Conservation (phyloP, 352 stramenopile species). For the Pythium brassicae region DNA sequence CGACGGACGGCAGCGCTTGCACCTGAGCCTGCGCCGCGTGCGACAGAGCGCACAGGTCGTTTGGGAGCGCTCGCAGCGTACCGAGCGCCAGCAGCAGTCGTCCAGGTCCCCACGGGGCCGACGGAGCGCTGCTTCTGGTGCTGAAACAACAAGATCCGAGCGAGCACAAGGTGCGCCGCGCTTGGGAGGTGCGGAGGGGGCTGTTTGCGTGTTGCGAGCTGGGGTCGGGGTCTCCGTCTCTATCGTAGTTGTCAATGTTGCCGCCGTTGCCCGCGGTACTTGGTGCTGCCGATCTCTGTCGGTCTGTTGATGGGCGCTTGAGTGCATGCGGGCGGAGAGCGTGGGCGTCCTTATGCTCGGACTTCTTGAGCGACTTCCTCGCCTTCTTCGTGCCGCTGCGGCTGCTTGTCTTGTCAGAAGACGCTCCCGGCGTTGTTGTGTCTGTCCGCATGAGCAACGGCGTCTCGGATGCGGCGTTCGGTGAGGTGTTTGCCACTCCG, state of each 20-base stretch:
- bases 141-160: slow-evolving; percentile 2
- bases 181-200: not conserved
- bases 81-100: slow-evolving; percentile 9
- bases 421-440: slow-evolving; percentile 4
- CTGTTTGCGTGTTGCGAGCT: not conserved
- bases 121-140: slow-evolving; percentile 19
- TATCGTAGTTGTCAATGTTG: not conserved
- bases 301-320: not conserved
- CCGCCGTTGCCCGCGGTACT: not conserved
- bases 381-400: not conserved
- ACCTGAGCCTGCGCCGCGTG: not conserved
- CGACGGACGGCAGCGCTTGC: slow-evolving; percentile 3
- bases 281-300: not conserved
- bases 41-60: not conserved
- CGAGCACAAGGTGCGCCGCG: not conserved
- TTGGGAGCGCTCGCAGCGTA: not conserved
- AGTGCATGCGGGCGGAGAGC: not conserved
- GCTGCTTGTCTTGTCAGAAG: slow-evolving; percentile 8
- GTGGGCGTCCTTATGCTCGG: too few relatives aligned
- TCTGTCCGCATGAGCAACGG: slow-evolving; percentile 28
- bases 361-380: not conserved
- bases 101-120: slow-evolving; percentile 1
- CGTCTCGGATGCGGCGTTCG: slow-evolving; percentile 28
- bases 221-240: not conserved
- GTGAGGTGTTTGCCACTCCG: slow-evolving; percentile 17